These are phyloP conservation scores for Aaosphaeria pasadenensis DNA, from an alignment of 2,329 filamentous ascomycete genomes.

Conservation along the genomic window DNA sequence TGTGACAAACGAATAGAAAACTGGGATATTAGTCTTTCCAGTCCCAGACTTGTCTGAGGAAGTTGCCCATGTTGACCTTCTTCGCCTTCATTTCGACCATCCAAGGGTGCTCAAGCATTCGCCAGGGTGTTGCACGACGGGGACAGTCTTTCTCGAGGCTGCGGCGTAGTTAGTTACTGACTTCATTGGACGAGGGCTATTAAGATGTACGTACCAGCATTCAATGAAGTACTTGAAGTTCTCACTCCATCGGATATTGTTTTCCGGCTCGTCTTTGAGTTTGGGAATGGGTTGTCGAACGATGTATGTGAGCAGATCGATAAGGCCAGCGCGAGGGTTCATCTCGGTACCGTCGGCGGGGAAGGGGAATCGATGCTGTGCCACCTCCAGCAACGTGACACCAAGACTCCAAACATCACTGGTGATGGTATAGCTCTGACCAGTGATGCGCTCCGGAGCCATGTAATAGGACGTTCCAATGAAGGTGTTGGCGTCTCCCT, in stretches of 20 bases:
- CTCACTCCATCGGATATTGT: constrained; percentile 89
- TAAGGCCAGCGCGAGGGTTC: constrained; percentile 87
- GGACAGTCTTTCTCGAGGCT: constrained; percentile 92
- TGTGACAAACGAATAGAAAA: constrained; percentile 1
- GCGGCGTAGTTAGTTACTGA: constrained; percentile 18
- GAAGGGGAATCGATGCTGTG: constrained; percentile 97
- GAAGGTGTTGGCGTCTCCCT: constrained; percentile 97
- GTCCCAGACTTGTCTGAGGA: constrained; percentile 92
- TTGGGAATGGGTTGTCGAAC: constrained; percentile 93
- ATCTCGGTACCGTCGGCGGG: constrained; percentile 94
- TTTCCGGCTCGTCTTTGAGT: constrained; percentile 89
- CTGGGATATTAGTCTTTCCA: constrained; percentile 66
- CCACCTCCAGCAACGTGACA: constrained; percentile 97
- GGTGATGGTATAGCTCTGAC: constrained; percentile 96
- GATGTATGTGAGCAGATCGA: constrained; percentile 95
- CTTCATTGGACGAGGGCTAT: not conserved
- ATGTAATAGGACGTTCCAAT: constrained; percentile 99
- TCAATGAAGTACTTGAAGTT: constrained; percentile 99
- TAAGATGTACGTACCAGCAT: constrained; percentile 74
- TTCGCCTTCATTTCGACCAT: constrained; percentile 95
- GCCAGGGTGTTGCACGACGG: constrained; percentile 89
- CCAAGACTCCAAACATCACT: constrained; percentile 98
- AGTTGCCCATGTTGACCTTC: constrained; percentile 96
- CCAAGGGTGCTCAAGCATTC: constrained; percentile 99
- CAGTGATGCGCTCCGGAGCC: constrained; percentile 96